Base-by-base conservation (phyloP, 1,139 yeast species). In the Hansenula sp. region DNA sequence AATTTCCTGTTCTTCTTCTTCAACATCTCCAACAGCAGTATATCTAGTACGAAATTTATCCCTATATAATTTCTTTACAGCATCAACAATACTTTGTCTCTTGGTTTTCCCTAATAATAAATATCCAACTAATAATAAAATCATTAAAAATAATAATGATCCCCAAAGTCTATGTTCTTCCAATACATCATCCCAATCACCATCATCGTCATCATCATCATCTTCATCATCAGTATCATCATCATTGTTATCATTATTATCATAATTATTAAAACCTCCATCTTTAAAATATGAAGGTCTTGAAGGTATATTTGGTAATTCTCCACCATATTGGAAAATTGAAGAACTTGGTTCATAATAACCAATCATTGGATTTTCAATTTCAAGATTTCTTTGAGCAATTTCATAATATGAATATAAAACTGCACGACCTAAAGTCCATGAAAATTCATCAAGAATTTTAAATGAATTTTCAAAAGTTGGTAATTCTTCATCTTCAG, bases 401-500 rank as follows among this genome's bases (percentile, higher is more conserved):
- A 64, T 47, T 61, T 61, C 62, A 29, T 61, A 56, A 11, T 72
- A 62, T 0, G 72, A 68, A 55, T 86, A 86, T 22, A 87, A 59
- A 5, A 86, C 60, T 3, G 94, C 95, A 39, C 90, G 68, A 2
- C 95, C 96, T 36, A 86, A 63, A 1, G 95, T 85, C 96, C 96
- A 87, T 1, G 92, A 77, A 45, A 84, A 82, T 30, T 81, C 78
- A 45, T 82, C 85, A 17, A 81, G 79, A 18, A 84, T 68, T 44
- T 75, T 77, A 43, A 86, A 71, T 0, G 84, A 69, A 40, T 75
- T 68, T 56, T 62, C 68, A 31, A 56, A 55, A 13, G 54, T 57
- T 11, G 28, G n/a, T 16, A 12, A 9, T 21, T n/a, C 3, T 19
- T 25, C 11, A n/a, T 31, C 3, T 17, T 29, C 33, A 30, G 25